Base-by-base conservation (phyloP, 495 filamentous ascomycete genomes). In the Lasiosphaeria miniovina region DNA sequence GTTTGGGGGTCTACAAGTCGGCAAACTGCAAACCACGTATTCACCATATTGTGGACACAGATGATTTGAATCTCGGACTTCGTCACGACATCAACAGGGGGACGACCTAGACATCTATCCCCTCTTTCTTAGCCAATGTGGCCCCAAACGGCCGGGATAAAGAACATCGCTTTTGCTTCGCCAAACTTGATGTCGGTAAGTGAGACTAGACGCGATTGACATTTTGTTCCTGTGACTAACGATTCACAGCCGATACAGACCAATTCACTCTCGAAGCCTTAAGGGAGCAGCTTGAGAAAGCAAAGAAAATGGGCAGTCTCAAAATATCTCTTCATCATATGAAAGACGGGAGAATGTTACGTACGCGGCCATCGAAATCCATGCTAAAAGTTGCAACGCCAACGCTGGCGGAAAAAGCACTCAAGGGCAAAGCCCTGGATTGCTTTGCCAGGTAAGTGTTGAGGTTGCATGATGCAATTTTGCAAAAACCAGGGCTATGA, bases 341-440 rank as follows among this genome's bases (percentile, higher is more conserved):
- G 35, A 54, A 54, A 15, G 14, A 2, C 12, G 40, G 34, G 34
- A 41, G 6, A 14, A 45, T 32, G n/a, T 35, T 24, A 24, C 24
- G 24, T 24, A 24, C 24, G 7, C 49, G 6, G 17, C 32, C 10
- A 49, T 49, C 9, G 46, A 17, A 9, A 15, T 33, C 24, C 24
- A 24, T 2, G 2, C 24, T 2, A 24, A 24, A 2, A 24, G 24
- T 24, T 24, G 24, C 24, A 24, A 24, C 24, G 24, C 24, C 24
- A 8, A 46, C 12, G 0, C 17, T 64, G 6, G 40, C 61, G 4
- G 61, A 66, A 15, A 50, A 55, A 6, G 54, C 54, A 0, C n/a
- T 65, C 7, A 66, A 66, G 17, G 64, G 64, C 0, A 60, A 17
- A 17, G 54, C 61, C 0, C 5, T 66, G 17, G 56, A 60, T 36